Conservation (phyloP, 352 stramenopile genomes). For the Phytophthora litchii region DNA sequence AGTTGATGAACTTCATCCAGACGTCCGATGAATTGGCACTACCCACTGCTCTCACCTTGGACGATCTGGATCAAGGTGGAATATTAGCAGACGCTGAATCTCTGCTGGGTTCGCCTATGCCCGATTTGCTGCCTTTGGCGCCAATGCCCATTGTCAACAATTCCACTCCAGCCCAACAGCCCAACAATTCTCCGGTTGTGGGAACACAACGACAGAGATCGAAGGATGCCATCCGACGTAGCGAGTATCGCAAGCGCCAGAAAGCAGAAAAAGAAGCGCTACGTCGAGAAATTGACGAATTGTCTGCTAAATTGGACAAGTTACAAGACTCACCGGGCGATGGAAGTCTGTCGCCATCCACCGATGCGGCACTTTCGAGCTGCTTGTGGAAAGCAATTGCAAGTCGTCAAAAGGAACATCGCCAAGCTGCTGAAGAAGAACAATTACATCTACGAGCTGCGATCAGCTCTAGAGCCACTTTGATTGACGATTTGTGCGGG, state of each 20-base stretch:
- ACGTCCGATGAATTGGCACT: constrained; percentile 25
- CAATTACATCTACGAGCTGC: constrained; percentile 28
- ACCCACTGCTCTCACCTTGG: constrained; percentile 9
- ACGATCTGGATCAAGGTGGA: constrained; percentile 2
- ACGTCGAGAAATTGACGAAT: constrained; percentile 31
- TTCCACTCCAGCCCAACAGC: not conserved
- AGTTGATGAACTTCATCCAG: constrained; percentile 33
- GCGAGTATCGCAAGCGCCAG: constrained; percentile 42
- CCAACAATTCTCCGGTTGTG: not conserved
- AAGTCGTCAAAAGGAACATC: constrained; percentile 31
- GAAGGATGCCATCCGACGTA: constrained; percentile 38
- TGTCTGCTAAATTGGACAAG: constrained; percentile 34
- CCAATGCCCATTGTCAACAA: not conserved
- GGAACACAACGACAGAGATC: constrained; percentile 12
- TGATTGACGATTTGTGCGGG: constrained; percentile 36
- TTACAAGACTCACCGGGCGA: constrained; percentile 19
- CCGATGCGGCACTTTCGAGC: constrained; percentile 25
- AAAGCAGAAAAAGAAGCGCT: constrained; percentile 44
- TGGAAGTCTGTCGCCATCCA: constrained; percentile 10
- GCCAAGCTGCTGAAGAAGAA: constrained; percentile 30
- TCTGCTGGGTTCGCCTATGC: constrained; percentile 1
- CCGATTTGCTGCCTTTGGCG: constrained; percentile 1
- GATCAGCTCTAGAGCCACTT: constrained; percentile 29
- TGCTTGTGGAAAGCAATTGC: constrained; percentile 42
- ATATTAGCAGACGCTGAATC: constrained; percentile 4